Percentiles rank a stretch among this genome's conserved stretches.
Evolutionary conservation across 768 basidiomycete species (phyloP).

Genomic region (Leccinum obscurum): DNA sequence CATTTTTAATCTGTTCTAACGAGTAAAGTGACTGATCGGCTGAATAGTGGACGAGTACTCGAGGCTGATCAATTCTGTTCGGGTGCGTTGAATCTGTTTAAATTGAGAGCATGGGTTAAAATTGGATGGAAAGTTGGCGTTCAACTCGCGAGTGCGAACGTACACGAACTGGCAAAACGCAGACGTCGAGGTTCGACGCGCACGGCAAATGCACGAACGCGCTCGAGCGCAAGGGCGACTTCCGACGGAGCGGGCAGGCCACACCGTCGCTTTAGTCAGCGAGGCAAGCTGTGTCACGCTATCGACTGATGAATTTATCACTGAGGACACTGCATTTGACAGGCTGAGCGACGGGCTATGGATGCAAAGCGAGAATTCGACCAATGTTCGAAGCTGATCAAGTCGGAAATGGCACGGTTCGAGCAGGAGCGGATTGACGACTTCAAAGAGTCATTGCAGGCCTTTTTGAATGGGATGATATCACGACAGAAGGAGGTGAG

Average conservation of each 20-base stretch:
- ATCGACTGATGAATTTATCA: neutral
- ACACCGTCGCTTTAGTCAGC: slow-evolving; percentile 68
- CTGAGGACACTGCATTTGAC: neutral
- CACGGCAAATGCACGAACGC: slow-evolving; percentile 78
- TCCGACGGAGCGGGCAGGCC: slow-evolving; percentile 53
- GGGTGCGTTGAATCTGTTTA: slow-evolving; percentile 48
- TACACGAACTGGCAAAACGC: slow-evolving; percentile 80
- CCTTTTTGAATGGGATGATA: slow-evolving; percentile 87
- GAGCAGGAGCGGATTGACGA: slow-evolving; percentile 93
- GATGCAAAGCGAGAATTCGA: slow-evolving; percentile 82
- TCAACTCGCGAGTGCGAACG: slow-evolving; percentile 81
- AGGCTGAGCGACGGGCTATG: slow-evolving; percentile 84
- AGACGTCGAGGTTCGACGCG: slow-evolving; percentile 72
- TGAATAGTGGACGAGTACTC: slow-evolving; percentile 82
- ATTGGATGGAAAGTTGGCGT: slow-evolving; percentile 62
- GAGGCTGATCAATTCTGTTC: slow-evolving; percentile 83
- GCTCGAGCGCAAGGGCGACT: slow-evolving; percentile 63
- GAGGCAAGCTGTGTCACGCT: slow-evolving; percentile 53
- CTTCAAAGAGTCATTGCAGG: slow-evolving; percentile 82
- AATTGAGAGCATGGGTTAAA: neutral
- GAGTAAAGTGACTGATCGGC: slow-evolving; percentile 9
- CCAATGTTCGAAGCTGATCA: slow-evolving; percentile 64
- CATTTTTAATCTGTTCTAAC: neutral
- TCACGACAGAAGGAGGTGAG: slow-evolving; percentile 76
- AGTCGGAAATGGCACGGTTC: slow-evolving; percentile 86